Conservation (phyloP, 2,329 filamentous ascomycete species). For the Aspergillus thermomutatus region DNA sequence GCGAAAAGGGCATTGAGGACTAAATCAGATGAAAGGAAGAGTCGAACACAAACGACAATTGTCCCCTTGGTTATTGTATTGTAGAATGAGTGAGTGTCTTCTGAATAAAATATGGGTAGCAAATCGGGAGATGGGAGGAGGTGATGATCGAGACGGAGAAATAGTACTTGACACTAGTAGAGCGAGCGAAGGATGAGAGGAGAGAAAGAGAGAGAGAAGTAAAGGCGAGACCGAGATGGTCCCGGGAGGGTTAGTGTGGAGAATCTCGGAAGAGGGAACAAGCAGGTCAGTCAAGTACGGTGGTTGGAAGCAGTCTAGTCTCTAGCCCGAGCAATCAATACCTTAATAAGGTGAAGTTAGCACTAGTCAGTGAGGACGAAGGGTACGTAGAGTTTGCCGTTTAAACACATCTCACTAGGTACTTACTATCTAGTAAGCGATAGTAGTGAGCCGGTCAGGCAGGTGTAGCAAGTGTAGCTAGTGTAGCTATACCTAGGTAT, state of each 20-base stretch:
- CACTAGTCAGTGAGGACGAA: background rate
- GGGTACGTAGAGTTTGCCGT: background rate
- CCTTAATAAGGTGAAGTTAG: background rate
- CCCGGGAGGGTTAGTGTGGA: conserved; percentile 24
- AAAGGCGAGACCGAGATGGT: conserved; percentile 20
- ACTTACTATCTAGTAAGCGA: background rate
- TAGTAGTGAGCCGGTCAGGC: background rate
- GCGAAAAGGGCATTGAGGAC: conserved; percentile 35
- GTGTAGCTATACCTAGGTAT: background rate
- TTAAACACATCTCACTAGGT: background rate
- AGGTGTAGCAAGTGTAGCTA: too few relatives aligned
- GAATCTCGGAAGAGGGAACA: conserved; percentile 18
- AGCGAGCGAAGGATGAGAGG: conserved; percentile 6
- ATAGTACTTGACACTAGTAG: conserved; percentile 7
- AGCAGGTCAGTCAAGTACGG: conserved; percentile 4
- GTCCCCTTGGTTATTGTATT: background rate
- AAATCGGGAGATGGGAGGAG: conserved; percentile 11
- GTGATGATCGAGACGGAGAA: conserved; percentile 9
- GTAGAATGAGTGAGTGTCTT: background rate
- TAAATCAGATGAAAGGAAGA: conserved; percentile 16
- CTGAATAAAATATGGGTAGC: background rate
- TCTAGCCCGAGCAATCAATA: background rate
- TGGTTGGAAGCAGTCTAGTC: background rate
- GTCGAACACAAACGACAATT: background rate
- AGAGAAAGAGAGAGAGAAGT: conserved; percentile 13